These are phyloP conservation scores for Colletotrichum gigasporum DNA, from an alignment of 2,329 filamentous ascomycete species.

Conservation along the genomic window DNA sequence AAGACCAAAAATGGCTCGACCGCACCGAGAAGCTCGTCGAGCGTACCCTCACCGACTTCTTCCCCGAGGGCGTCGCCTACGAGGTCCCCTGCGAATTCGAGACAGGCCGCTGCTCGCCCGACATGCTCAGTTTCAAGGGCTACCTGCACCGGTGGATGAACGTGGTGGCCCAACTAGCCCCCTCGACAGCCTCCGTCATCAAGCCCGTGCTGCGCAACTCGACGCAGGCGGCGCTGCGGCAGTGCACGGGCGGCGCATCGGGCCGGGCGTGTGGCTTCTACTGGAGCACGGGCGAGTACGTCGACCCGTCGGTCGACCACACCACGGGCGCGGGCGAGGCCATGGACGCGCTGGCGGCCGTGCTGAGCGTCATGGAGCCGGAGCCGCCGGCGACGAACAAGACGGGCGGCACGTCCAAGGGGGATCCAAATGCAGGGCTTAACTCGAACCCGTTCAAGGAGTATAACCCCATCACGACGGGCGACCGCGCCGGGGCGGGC, in stretches of 20 bases:
- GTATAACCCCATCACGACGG: conserved; percentile 52
- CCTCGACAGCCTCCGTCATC: conserved; percentile 64
- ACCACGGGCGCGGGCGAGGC: conserved; percentile 68
- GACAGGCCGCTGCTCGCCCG: conserved; percentile 69
- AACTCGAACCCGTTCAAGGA: conserved; percentile 17
- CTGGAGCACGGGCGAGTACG: conserved; percentile 61
- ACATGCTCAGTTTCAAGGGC: conserved; percentile 79
- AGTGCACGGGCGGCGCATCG: conserved; percentile 68
- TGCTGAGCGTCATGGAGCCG: conserved; percentile 57
- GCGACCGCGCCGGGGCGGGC: conserved; percentile 74
- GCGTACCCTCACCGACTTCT: conserved; percentile 56
- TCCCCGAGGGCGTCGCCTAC: conserved; percentile 64
- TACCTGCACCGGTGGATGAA: conserved; percentile 74
- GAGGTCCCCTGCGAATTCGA: conserved; percentile 72
- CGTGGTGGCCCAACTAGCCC: conserved; percentile 67
- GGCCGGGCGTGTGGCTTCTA: conserved; percentile 70
- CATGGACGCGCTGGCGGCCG: conserved; percentile 65
- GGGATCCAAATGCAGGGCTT: conserved; percentile 41
- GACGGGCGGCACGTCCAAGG: conserved; percentile 61
- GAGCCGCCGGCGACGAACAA: conserved; percentile 52
- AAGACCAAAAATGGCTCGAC: conserved; percentile 57
- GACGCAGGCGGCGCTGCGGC: conserved; percentile 65
- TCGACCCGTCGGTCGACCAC: conserved; percentile 58
- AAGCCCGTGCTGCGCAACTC: conserved; percentile 67
- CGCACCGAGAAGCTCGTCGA: conserved; percentile 62